Evolutionary conservation across 2,329 filamentous ascomycete species (phyloP), one percentile per base, ranked within the genome.

Genomic region (Gnomoniopsis sp.): DNA sequence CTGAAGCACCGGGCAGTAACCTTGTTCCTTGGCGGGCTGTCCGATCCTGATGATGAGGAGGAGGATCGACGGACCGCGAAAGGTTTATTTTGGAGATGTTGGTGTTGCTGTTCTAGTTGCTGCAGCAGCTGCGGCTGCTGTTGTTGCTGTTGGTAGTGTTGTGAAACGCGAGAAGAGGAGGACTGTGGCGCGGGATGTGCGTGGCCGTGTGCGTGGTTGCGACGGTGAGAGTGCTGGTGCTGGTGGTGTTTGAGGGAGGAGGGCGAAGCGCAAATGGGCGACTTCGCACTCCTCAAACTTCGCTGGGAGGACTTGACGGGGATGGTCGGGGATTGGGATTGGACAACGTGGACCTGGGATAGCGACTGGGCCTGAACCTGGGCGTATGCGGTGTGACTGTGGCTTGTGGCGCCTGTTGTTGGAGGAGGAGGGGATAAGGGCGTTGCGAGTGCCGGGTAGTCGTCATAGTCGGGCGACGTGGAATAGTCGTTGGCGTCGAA

Each of bases 1-100:
- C 47, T 51, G 47, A 48, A 53, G 36, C 49, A 38, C 43, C 50
- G 48, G 34, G 55, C 49, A 19, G 51, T 41, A 51, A 55, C 43
- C 41, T 52, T 61, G 36, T 38, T 44, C 26, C 26, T 36, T 8
- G 44, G 53, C 8, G 53, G 46, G 34, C 55, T 60, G 48, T 53
- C 50, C 4, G 36, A 14, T n/a, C 12, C 36, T 14, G 49, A 38
- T 46, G 53, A 52, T 8, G n/a, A 26, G 19, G 57, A 43, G 36
- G 44, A 30, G 21, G 10, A 36, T 33, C 60, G 58, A 38, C 34
- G 49, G 23, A 68, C 69, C 50, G 69, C 66, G 34, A 68, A n/a
- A n/a, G n/a, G n/a, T n/a, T n/a, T n/a, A n/a, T n/a, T n/a, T n/a
- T n/a, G n/a, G n/a, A n/a, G n/a, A n/a, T n/a, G n/a, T n/a, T n/a